Conservation (phyloP, 2,329 filamentous ascomycete genomes). For the Coleophoma crateriformis region DNA sequence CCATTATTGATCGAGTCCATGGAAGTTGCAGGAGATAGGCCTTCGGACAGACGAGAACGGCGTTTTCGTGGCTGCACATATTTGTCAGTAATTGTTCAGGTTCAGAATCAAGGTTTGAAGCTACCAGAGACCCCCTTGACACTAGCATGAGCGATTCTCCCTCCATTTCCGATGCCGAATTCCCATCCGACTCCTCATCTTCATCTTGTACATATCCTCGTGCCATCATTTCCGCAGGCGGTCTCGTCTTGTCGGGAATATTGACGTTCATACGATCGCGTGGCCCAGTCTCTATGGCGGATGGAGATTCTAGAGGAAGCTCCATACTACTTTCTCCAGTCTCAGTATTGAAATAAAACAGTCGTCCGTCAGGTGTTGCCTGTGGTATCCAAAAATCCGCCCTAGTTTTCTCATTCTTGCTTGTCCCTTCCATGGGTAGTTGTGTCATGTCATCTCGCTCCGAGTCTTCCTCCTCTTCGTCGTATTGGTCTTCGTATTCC, state of each 20-base stretch:
- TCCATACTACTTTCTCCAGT: conserved; percentile 95
- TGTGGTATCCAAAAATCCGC: conserved; percentile 99
- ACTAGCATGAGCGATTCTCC: conserved; percentile 67
- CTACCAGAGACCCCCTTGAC: conserved; percentile 64
- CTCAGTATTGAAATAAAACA: conserved; percentile 98
- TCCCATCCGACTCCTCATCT: conserved; percentile 79
- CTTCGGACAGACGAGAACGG: conserved; percentile 52
- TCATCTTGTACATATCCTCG: conserved; percentile 77
- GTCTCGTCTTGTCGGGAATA: conserved; percentile 83
- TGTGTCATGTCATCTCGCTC: conserved; percentile 51
- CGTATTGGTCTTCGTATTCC: conserved; percentile 52
- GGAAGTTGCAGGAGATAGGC: conserved; percentile 79
- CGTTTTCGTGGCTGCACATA: conserved; percentile 50
- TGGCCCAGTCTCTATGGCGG: conserved; percentile 76
- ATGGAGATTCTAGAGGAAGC: conserved; percentile 85
- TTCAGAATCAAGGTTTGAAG: conserved; percentile 20
- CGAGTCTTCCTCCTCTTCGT: conserved; percentile 61
- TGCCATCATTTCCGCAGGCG: conserved; percentile 87
- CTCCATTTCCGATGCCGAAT: conserved; percentile 82
- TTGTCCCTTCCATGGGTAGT: conserved; percentile 64
- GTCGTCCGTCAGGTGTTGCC: conserved; percentile 82
- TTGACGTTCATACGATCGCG: conserved; percentile 83
- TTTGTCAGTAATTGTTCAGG: conserved; percentile 17
- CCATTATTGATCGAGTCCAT: conserved; percentile 79
- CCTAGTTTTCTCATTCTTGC: conserved; percentile 65